A percentile compares a stretch with the other conserved stretches of the same genome.
phyloP scores from a whole-genome alignment of 768 basidiomycete species.

The Calvatia gigantea region DNA sequence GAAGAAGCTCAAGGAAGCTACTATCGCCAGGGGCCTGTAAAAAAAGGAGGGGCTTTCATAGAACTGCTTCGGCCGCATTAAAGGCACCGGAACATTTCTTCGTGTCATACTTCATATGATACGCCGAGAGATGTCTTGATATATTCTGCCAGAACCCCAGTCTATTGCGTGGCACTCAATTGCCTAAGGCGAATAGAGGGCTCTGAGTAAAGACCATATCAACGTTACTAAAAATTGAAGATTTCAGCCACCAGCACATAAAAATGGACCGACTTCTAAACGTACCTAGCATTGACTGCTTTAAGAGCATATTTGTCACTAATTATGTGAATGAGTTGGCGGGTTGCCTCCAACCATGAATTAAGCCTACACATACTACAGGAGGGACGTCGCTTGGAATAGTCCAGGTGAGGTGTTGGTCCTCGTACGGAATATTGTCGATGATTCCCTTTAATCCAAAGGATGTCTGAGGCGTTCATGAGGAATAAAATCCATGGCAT shows the following conservation, averaged over 20 bases:
- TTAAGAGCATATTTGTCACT: not conserved
- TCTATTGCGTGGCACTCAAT: not conserved
- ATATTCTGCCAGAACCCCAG: too few relatives aligned
- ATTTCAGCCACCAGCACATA: not conserved
- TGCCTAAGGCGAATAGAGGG: not conserved
- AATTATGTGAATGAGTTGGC: not conserved
- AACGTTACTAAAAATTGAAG: not conserved
- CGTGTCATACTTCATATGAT: too few relatives aligned
- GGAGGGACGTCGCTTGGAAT: not conserved
- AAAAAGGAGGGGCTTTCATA: too few relatives aligned
- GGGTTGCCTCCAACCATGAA: not conserved
- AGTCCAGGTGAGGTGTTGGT: not conserved
- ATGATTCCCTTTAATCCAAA: not conserved
- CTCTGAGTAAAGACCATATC: not conserved
- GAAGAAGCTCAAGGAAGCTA: too few relatives aligned
- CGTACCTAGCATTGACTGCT: not conserved
- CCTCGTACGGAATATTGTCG: not conserved
- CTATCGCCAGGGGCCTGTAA: too few relatives aligned
- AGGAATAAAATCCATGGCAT: slow-evolving; percentile 1
- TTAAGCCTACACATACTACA: not conserved
- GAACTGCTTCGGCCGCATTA: too few relatives aligned
- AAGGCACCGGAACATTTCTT: too few relatives aligned
- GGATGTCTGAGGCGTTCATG: not conserved
- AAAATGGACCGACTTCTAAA: not conserved
- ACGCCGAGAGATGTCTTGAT: too few relatives aligned